Conservation (phyloP, 768 basidiomycete genomes). For the Rhizopogon vesiculosus region DNA sequence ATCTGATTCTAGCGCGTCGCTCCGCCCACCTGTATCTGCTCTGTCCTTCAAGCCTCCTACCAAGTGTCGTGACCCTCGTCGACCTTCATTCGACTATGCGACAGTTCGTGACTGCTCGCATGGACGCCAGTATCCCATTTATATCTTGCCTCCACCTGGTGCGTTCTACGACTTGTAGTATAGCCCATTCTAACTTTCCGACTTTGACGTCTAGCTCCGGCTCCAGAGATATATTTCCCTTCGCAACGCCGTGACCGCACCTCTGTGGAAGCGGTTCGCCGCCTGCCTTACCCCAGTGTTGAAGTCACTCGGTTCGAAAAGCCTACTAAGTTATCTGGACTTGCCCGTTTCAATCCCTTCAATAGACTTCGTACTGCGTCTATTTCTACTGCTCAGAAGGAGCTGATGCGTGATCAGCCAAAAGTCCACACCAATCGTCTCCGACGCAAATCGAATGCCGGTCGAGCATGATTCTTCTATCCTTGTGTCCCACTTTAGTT, state of each 20-base stretch:
- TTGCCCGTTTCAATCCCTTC: conserved; percentile 12
- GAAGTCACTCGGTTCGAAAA: background rate
- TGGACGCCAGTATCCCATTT: background rate
- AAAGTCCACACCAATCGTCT: conserved; percentile 7
- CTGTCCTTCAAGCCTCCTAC: background rate
- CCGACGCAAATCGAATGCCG: conserved; percentile 4
- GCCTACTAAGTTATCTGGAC: background rate
- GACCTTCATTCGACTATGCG: background rate
- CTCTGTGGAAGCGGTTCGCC: background rate
- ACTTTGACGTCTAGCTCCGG: background rate
- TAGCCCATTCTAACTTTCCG: background rate
- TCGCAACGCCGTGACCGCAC: background rate
- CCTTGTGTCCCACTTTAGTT: background rate
- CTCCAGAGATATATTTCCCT: background rate
- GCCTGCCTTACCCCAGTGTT: background rate
- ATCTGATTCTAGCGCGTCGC: background rate
- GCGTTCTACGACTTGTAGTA: background rate
- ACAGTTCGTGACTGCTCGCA: background rate
- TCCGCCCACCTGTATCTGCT: background rate
- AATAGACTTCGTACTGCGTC: background rate
- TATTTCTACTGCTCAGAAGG: background rate
- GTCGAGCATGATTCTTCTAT: conserved; percentile 5
- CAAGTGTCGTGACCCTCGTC: background rate
- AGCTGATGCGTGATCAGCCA: background rate
- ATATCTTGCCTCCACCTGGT: background rate